These are phyloP conservation scores for Erodium trifolium DNA, from an alignment of 441 rosid genomes.

Conservation along the genomic window DNA sequence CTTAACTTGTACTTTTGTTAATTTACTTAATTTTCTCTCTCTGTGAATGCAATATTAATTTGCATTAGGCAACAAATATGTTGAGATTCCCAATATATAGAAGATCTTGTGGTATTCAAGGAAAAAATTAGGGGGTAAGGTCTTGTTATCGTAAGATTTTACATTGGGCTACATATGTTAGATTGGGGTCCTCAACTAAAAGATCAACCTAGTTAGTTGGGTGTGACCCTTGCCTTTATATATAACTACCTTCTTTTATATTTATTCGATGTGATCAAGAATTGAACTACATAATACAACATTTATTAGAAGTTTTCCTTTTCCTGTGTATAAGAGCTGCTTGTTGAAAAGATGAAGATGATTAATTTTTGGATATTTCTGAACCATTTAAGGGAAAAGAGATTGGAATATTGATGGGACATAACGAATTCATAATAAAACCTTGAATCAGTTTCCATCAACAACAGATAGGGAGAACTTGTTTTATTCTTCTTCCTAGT, in stretches of 20 bases:
- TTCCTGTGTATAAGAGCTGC: no score
- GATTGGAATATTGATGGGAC: neutral
- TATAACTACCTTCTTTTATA: neutral
- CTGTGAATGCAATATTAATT: neutral
- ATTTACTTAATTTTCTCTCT: neutral
- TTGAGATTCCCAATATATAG: neutral
- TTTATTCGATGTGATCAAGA: no score
- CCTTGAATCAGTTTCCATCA: neutral
- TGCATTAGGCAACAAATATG: neutral
- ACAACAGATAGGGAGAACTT: neutral
- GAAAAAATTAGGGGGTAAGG: neutral
- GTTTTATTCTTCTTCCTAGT: no score
- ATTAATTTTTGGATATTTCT: neutral
- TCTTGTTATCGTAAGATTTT: neutral
- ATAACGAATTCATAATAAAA: neutral
- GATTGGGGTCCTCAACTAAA: no score
- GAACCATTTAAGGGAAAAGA: neutral
- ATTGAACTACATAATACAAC: no score
- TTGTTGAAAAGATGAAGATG: neutral
- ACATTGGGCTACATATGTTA: no score
- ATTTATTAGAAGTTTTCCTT: no score
- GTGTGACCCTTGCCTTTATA: neutral
- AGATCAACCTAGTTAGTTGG: neutral
- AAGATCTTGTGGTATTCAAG: neutral
- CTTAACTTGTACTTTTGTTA: neutral